Percentiles rank a stretch among this genome's conserved stretches.
phyloP scores from a whole-genome alignment of 2,329 filamentous ascomycete species.

The Epichloe uncinata region DNA sequence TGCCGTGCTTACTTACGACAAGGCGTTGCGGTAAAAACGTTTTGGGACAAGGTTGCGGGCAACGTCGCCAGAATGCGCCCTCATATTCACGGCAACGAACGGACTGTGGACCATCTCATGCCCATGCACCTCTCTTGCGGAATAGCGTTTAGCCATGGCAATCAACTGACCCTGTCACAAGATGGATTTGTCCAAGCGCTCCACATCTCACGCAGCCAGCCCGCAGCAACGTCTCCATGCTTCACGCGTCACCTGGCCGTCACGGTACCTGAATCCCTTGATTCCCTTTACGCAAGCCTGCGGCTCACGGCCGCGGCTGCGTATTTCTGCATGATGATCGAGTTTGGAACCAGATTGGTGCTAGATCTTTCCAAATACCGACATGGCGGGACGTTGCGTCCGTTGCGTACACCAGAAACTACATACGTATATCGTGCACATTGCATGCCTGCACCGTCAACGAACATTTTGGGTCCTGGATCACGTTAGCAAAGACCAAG shows the following conservation, averaged over 20 bases:
- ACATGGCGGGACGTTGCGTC: slow-evolving; percentile 1
- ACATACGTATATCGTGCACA: not conserved
- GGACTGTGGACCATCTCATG: not conserved
- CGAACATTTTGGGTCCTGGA: not conserved
- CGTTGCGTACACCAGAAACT: not conserved
- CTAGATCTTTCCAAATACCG: slow-evolving; percentile 1
- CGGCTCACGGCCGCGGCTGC: not conserved
- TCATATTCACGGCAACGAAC: not conserved
- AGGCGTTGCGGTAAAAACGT: not conserved
- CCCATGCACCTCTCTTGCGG: not conserved
- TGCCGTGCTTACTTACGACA: not conserved
- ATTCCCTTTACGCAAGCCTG: not conserved
- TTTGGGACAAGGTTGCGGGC: too few relatives aligned
- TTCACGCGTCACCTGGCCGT: slow-evolving; percentile 5
- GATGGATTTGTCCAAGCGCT: not conserved
- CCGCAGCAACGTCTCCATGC: slow-evolving; percentile 4
- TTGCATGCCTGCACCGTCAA: not conserved
- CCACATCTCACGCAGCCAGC: slow-evolving; percentile 6
- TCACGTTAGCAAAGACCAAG: not conserved
- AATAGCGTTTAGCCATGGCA: slow-evolving; percentile 1
- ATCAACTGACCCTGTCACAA: slow-evolving; percentile 1
- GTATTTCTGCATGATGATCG: not conserved
- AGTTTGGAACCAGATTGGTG: not conserved
- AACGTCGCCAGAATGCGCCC: not conserved
- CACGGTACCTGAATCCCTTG: slow-evolving; percentile 4